Base-by-base conservation (phyloP, 208 protist species). In the Spongospora subterranea region DNA sequence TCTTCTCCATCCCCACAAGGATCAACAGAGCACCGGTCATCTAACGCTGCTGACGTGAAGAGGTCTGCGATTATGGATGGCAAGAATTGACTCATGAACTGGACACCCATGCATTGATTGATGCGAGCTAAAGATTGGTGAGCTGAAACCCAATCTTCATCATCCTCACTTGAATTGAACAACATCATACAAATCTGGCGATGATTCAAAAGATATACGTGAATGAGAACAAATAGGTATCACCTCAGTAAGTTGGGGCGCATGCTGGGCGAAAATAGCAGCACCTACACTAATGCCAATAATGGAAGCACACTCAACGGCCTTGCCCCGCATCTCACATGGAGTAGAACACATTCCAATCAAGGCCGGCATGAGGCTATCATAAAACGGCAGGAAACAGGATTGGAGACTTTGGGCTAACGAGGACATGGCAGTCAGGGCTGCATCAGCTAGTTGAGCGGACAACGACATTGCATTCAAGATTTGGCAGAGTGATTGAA, bases 1-100 rank as follows among this genome's bases (percentile, higher is more conserved):
- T 17, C 20, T 65, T 29, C 20, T 65, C 29, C 54, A 65, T 65
- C 54, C 17, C 20, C 29, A 29, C 17, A 17, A 17, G 17, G 20
- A 32, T 65, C 54, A 65, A 65, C 54, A 65, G 20, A 32, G 54
- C 54, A 65, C 54, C 54, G 20, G 54, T 65, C 54, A 65, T 65
- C 54, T 32, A 65, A 29, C 29, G 54, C 54, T 29, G 54, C 29
- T 17, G 20, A 65, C 29, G 54, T 32, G 20, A 65, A 29, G 17
- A 65, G 54, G 54, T 65, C 20, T 29, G 54, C 20, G 29, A 65
- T 65, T 32, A 65, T 65, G 54, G 54, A 17, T 32, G 54, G 54
- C 29, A 65, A 29, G 29, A 65, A 65, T 65, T 17, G 54, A 17
- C 20, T 32, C 20, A 65, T 32, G 54, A 65, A 65, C 54, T 65